These are phyloP conservation scores for Pestalotiopsis sp. DNA, from an alignment of 2,329 filamentous ascomycete species.

Conservation along the genomic window DNA sequence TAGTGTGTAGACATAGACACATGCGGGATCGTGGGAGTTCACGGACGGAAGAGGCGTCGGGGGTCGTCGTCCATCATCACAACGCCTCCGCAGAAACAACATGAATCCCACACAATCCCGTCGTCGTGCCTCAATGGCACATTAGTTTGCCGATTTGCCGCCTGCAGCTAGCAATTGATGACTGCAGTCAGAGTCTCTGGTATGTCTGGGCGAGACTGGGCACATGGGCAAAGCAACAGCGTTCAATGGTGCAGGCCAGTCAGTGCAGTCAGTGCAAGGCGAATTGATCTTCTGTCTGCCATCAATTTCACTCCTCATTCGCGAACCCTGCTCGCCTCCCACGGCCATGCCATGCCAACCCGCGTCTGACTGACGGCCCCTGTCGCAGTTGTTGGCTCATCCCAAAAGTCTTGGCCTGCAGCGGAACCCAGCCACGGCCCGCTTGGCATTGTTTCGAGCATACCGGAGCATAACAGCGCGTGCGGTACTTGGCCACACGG, in stretches of 20 bases:
- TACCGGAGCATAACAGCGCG: not conserved
- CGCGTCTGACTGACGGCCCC: not conserved
- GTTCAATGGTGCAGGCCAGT: not conserved
- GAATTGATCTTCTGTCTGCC: too few species aligned
- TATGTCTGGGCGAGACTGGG: not conserved
- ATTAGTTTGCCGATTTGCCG: not conserved
- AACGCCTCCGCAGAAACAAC: not conserved
- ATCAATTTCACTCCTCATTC: too few species aligned
- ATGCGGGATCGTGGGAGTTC: not conserved
- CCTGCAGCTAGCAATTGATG: not conserved
- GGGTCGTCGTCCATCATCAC: not conserved
- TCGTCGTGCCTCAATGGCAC: not conserved
- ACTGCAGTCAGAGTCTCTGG: not conserved
- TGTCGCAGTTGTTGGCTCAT: not conserved
- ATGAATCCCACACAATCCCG: not conserved
- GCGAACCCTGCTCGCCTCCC: too few species aligned
- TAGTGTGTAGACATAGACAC: not conserved
- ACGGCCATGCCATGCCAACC: not conserved
- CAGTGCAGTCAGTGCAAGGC: not conserved
- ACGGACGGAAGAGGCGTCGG: not conserved
- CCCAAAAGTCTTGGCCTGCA: conserved; percentile 6
- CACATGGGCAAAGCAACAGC: not conserved
- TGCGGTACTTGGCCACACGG: not conserved
- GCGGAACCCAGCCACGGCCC: conserved; percentile 1
- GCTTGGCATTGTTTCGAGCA: not conserved